Conservation (phyloP, 1,139 yeast species). For the Debaryomyces subglobosus region DNA sequence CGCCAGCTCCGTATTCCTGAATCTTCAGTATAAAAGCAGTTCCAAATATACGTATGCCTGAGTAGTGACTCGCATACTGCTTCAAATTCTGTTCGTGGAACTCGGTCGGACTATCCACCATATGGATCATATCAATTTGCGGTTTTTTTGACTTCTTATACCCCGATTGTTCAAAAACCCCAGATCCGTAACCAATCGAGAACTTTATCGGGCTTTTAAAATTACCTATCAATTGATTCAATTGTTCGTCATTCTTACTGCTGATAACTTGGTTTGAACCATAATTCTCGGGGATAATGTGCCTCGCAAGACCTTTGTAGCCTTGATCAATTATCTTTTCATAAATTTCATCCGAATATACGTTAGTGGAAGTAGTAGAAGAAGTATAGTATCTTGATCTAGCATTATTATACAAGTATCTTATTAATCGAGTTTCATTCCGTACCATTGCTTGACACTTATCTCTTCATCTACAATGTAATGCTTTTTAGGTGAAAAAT, state of each 20-base stretch:
- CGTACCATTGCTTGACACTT: conserved; percentile 7
- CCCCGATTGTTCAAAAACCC: conserved; percentile 81
- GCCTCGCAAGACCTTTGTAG: conserved; percentile 27
- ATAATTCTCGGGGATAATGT: conserved; percentile 28
- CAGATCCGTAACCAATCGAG: conserved; percentile 94
- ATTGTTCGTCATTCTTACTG: conserved; percentile 47
- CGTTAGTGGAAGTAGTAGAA: conserved; percentile 15
- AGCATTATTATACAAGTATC: background rate
- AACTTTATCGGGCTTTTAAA: conserved; percentile 72
- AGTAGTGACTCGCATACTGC: conserved; percentile 75
- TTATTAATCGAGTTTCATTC: background rate
- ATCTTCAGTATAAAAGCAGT: conserved; percentile 56
- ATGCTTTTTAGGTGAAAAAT: background rate
- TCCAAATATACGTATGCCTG: conserved; percentile 64
- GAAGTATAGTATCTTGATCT: conserved; percentile 4
- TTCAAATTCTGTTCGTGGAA: conserved; percentile 77
- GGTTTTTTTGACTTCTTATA: conserved; percentile 44
- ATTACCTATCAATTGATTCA: conserved; percentile 53
- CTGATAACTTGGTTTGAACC: conserved; percentile 55
- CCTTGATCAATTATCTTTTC: conserved; percentile 35
- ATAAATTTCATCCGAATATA: conserved; percentile 32
- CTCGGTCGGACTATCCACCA: conserved; percentile 69
- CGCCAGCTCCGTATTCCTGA: conserved; percentile 79
- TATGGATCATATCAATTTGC: conserved; percentile 87
- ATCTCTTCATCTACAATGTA: background rate